Base-by-base conservation (phyloP, 768 basidiomycete genomes). In the Kwoniella pini region DNA sequence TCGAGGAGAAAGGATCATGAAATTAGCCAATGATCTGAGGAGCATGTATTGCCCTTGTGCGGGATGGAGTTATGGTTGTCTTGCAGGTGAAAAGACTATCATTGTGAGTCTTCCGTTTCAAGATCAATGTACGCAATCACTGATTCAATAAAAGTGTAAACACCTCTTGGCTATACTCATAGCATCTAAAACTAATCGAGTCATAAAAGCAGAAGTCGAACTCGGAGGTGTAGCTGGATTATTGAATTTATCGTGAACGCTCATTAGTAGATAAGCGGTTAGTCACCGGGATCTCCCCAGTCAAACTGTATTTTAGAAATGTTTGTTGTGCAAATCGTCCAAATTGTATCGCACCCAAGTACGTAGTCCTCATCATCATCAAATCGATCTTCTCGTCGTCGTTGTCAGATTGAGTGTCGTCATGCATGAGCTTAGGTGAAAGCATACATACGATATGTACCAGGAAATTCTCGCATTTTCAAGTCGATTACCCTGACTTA, bases 1-100 rank as follows among this genome's bases (percentile, higher is more conserved):
- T 3, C 13, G 28, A 28, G 24, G 40, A 39, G 63, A 40, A 46
- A 49, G 57, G 46, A 50, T 57, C 5, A 30, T 38, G n/a, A 40
- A 53, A 6, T 38, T 51, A 10, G 50, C 48, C 4, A 27, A 45
- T 12, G 27, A 52, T 40, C 27, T 70, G 19, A 40, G 52, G 22
- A 59, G 57, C 52, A 64, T 68, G 60, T 74, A 71, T 46, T 74
- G 72, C 52, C 70, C 72, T 13, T 74, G 72, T 61, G 54, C 68
- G 9, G 72, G 72, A 0, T 74, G 62, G 54, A 49, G 52, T 30
- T 74, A 70, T 64, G 69, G 71, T 38, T 68, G 68, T n/a, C 45
- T 74, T 7, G 59, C 57, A 13, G 67, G 66, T 3, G 70, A 68
- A 24, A 57, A 54, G 46, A 71, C 67, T 22, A 42, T 66, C 19